Evolutionary conservation across 1,284 basidiomycete genomes (phyloP).

Genomic region (Sparassis latifolia): DNA sequence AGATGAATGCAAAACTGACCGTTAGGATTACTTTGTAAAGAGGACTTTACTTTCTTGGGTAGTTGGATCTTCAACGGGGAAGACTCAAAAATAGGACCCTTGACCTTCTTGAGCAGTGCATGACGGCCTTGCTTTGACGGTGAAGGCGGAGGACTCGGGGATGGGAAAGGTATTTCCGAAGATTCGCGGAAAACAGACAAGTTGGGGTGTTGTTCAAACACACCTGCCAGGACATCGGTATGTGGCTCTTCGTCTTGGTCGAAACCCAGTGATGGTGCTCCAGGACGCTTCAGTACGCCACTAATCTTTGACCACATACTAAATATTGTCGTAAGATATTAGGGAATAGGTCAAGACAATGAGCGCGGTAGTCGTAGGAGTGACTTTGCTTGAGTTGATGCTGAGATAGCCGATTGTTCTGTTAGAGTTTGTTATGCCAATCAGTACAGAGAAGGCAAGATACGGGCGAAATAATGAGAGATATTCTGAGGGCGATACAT

Average conservation of each 20-base stretch:
- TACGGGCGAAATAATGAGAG: too few relatives aligned
- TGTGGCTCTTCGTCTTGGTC: slow-evolving; percentile 35
- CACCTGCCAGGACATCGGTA: slow-evolving; percentile 40
- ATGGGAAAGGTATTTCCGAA: slow-evolving; percentile 30
- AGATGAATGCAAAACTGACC: slow-evolving; percentile 12
- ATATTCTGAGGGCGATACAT: too few relatives aligned
- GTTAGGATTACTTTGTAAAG: slow-evolving; percentile 33
- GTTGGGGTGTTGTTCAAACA: slow-evolving; percentile 54
- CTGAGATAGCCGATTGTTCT: too few relatives aligned
- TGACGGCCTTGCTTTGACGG: slow-evolving; percentile 27
- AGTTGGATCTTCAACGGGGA: slow-evolving; percentile 16
- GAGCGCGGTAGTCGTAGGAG: too few relatives aligned
- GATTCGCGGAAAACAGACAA: slow-evolving; percentile 45
- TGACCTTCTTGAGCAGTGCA: slow-evolving; percentile 33
- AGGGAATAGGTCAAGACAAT: too few relatives aligned
- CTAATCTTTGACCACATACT: slow-evolving; percentile 61
- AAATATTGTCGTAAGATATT: too few relatives aligned
- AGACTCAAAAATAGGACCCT: slow-evolving; percentile 17
- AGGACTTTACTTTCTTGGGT: slow-evolving; percentile 52
- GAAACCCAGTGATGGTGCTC: slow-evolving; percentile 17
- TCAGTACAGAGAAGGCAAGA: too few relatives aligned
- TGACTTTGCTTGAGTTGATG: too few relatives aligned
- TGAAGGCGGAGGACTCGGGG: slow-evolving; percentile 42
- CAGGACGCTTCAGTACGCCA: slow-evolving; percentile 41
- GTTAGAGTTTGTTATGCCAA: too few relatives aligned